A percentile compares a stretch with the other conserved stretches of the same genome.
Conservation (phyloP, 2,329 filamentous ascomycete genomes). For the Trichoderma brevicompactum region DNA sequence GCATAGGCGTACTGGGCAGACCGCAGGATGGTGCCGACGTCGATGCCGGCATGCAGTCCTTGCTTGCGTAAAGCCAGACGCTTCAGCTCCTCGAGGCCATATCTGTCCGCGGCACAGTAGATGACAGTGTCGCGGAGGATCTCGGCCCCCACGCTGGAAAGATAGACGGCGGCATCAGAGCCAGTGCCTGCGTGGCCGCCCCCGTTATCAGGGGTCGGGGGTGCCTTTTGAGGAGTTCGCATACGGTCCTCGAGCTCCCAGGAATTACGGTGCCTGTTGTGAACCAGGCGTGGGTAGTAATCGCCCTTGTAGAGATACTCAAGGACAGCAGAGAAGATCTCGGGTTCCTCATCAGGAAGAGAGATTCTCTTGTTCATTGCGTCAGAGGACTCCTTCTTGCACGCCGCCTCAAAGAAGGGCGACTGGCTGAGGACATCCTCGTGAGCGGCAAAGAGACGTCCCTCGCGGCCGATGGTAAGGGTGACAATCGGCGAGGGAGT, state of each 20-base stretch:
- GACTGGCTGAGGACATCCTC: conserved; percentile 88
- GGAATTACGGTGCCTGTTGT: conserved; percentile 82
- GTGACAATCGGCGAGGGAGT: conserved; percentile 77
- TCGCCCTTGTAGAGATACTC: conserved; percentile 98
- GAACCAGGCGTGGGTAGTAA: conserved; percentile 88
- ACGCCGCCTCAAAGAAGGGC: conserved; percentile 77
- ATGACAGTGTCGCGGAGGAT: conserved; percentile 91
- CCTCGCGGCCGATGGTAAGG: conserved; percentile 79
- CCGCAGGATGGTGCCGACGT: conserved; percentile 87
- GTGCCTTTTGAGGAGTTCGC: conserved; percentile 52
- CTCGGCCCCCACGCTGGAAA: conserved; percentile 72
- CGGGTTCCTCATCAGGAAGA: conserved; percentile 78
- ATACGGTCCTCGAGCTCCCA: conserved; percentile 81
- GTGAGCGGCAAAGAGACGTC: conserved; percentile 91
- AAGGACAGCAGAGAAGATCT: conserved; percentile 90
- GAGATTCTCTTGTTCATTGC: conserved; percentile 77
- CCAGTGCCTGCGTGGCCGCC: conserved; percentile 53
- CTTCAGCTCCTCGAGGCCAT: conserved; percentile 91
- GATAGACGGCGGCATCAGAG: conserved; percentile 65
- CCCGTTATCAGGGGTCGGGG: conserved; percentile 53
- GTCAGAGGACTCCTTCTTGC: conserved; percentile 74
- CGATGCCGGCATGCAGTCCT: conserved; percentile 88
- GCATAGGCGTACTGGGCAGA: conserved; percentile 95
- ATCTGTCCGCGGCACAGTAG: conserved; percentile 90
- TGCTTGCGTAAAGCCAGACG: conserved; percentile 90